A percentile compares a stretch with the other conserved stretches of the same genome.
phyloP scores from a whole-genome alignment of 1,284 basidiomycete genomes.

The Polyporus tsugae region DNA sequence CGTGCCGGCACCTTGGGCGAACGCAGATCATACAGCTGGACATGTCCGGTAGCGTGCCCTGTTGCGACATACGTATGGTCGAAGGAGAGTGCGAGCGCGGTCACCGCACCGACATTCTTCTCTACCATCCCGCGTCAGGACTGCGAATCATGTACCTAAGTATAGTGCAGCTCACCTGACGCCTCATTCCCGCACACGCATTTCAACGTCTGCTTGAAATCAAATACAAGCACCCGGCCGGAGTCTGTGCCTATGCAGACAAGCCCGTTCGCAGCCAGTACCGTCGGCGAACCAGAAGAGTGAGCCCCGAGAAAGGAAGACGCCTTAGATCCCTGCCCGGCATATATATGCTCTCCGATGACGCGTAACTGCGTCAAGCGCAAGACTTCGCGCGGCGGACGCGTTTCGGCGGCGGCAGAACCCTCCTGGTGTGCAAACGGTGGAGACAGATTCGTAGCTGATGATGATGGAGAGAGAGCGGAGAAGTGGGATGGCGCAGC shows the following conservation, averaged over 20 bases:
- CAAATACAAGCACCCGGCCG: slow-evolving; percentile 86
- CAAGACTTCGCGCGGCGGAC: slow-evolving; percentile 64
- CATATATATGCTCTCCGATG: slow-evolving; percentile 64
- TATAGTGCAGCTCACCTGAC: slow-evolving; percentile 57
- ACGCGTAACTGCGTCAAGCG: slow-evolving; percentile 80
- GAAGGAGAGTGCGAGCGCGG: slow-evolving; percentile 89
- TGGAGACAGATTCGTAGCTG: slow-evolving; percentile 61
- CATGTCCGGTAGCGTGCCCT: slow-evolving; percentile 87
- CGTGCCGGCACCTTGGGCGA: slow-evolving; percentile 74
- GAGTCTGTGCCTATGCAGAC: slow-evolving; percentile 89
- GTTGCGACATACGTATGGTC: slow-evolving; percentile 95
- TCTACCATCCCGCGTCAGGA: slow-evolving; percentile 47
- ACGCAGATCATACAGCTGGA: slow-evolving; percentile 88
- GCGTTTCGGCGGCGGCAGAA: not conserved
- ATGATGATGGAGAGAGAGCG: slow-evolving; percentile 74
- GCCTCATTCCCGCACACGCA: slow-evolving; percentile 78
- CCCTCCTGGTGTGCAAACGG: slow-evolving; percentile 27
- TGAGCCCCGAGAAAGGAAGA: slow-evolving; percentile 67
- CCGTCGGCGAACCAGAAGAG: slow-evolving; percentile 74
- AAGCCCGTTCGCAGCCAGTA: slow-evolving; percentile 87
- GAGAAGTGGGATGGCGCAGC: slow-evolving; percentile 74
- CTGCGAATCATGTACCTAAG: not conserved
- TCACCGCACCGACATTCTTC: slow-evolving; percentile 80
- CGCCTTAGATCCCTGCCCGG: slow-evolving; percentile 63
- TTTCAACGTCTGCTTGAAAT: slow-evolving; percentile 88